These are phyloP conservation scores for Luvunga scandens DNA, from an alignment of 345 rosid species.

Conservation along the genomic window DNA sequence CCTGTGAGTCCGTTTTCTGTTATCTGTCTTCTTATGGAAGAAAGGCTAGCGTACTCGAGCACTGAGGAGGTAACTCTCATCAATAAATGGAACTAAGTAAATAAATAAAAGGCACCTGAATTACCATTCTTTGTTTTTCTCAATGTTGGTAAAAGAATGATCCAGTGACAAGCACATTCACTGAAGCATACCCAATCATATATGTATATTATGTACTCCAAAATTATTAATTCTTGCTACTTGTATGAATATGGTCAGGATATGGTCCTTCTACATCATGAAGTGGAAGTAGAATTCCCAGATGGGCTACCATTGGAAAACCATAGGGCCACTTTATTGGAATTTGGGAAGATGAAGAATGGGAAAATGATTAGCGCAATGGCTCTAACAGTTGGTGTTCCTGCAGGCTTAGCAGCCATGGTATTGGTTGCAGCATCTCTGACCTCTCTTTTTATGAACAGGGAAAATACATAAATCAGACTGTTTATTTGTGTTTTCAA, in stretches of 20 bases:
- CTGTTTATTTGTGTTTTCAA: constrained; percentile 3
- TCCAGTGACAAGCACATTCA: background rate
- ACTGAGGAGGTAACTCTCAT: constrained; percentile 62
- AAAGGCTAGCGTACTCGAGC: constrained; percentile 64
- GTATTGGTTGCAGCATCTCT: constrained; percentile 32
- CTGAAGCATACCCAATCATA: background rate
- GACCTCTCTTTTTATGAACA: background rate
- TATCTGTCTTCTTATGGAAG: constrained; percentile 77
- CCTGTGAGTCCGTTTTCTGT: constrained; percentile 63
- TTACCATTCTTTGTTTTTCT: background rate
- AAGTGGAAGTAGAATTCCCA: constrained; percentile 78
- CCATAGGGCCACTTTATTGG: constrained; percentile 70
- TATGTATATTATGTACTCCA: background rate
- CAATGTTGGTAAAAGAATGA: background rate
- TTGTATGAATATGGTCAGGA: constrained; percentile 48
- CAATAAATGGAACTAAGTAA: background rate
- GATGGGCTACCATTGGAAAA: constrained; percentile 46
- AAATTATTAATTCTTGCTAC: background rate
- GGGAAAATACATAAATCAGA: constrained; percentile 1
- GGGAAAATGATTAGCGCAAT: constrained; percentile 71
- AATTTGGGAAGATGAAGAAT: constrained; percentile 61
- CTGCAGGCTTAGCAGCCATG: constrained; percentile 88
- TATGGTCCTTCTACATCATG: constrained; percentile 92
- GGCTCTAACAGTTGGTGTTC: constrained; percentile 91
- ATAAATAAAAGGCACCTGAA: background rate